Percentiles rank a stretch among this genome's conserved stretches.
Conservation (phyloP, 2,329 filamentous ascomycete genomes). For the Sclerotinia trifoliorum region DNA sequence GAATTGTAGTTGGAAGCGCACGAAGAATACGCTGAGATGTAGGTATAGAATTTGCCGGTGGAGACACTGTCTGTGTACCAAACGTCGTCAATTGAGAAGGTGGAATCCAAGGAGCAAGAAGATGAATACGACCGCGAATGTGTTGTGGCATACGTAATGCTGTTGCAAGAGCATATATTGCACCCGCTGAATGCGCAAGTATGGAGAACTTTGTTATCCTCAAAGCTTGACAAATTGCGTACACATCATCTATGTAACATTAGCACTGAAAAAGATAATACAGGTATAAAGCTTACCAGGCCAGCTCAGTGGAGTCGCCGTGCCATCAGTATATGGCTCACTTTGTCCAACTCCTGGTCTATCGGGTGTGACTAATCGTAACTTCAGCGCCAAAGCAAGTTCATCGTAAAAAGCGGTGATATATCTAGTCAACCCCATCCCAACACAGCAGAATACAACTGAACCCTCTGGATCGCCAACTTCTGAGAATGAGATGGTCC, state of each 20-base stretch:
- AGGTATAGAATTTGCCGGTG: slow-evolving; percentile 82
- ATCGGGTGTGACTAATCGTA: slow-evolving; percentile 90
- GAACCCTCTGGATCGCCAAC: slow-evolving; percentile 90
- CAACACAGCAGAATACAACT: slow-evolving; percentile 93
- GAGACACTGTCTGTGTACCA: slow-evolving; percentile 66
- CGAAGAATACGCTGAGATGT: slow-evolving; percentile 89
- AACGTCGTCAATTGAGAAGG: slow-evolving; percentile 87
- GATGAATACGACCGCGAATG: slow-evolving; percentile 88
- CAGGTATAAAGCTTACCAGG: slow-evolving; percentile 61
- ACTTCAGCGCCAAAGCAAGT: slow-evolving; percentile 79
- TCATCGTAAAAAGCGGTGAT: slow-evolving; percentile 98
- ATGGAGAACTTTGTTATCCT: slow-evolving; percentile 96
- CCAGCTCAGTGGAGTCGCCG: slow-evolving; percentile 87
- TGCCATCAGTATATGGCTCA: slow-evolving; percentile 76
- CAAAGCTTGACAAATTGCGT: slow-evolving; percentile 86
- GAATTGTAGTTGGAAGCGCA: slow-evolving; percentile 81
- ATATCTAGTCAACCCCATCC: slow-evolving; percentile 95
- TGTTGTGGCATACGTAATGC: slow-evolving; percentile 94
- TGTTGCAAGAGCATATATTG: slow-evolving; percentile 96
- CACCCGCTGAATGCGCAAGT: slow-evolving; percentile 90
- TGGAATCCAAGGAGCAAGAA: slow-evolving; percentile 95
- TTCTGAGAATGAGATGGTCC: slow-evolving; percentile 92
- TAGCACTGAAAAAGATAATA: slow-evolving; percentile 30
- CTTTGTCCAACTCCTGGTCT: slow-evolving; percentile 92
- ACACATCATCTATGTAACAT: slow-evolving; percentile 65